A percentile compares a stretch with the other conserved stretches of the same genome.
Conservation (phyloP, 1,284 basidiomycete genomes). For the Pseudomicrostroma phylloplanum region DNA sequence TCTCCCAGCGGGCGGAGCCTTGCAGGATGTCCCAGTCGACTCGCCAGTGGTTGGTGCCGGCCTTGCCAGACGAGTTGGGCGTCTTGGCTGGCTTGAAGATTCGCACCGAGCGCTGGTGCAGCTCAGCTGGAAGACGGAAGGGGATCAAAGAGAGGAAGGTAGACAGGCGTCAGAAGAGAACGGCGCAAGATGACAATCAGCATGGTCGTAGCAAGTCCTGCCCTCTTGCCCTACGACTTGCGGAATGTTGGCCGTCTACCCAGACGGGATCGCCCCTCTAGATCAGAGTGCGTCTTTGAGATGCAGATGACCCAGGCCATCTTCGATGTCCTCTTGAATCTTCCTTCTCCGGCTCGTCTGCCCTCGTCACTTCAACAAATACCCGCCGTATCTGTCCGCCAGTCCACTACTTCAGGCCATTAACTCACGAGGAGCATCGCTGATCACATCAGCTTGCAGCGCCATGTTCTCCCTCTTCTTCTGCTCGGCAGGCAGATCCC, state of each 20-base stretch:
- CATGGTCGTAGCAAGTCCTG: neutral
- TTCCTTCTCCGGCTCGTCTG: neutral
- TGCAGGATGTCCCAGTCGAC: conserved; percentile 89
- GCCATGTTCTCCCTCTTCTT: conserved; percentile 25
- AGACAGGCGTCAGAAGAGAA: neutral
- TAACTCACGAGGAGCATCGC: conserved; percentile 36
- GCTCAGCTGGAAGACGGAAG: conserved; percentile 60
- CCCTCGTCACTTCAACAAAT: neutral
- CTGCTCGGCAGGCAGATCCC: conserved; percentile 34
- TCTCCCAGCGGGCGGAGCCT: conserved; percentile 90
- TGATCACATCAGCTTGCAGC: conserved; percentile 31
- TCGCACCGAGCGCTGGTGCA: conserved; percentile 78
- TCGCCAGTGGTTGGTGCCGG: conserved; percentile 81
- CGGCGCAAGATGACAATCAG: neutral
- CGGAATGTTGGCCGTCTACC: no score
- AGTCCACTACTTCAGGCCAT: no score
- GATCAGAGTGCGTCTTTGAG: no score
- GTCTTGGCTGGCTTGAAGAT: conserved; percentile 91
- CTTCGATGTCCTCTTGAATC: no score
- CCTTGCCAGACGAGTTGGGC: conserved; percentile 85
- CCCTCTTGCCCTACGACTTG: no score
- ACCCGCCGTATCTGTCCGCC: no score
- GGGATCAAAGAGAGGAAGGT: conserved; percentile 1
- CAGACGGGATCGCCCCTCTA: no score
- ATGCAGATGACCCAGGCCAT: no score